phyloP scores from a whole-genome alignment of 495 filamentous ascomycete genomes.

The Astrothelium subdiscretum region DNA sequence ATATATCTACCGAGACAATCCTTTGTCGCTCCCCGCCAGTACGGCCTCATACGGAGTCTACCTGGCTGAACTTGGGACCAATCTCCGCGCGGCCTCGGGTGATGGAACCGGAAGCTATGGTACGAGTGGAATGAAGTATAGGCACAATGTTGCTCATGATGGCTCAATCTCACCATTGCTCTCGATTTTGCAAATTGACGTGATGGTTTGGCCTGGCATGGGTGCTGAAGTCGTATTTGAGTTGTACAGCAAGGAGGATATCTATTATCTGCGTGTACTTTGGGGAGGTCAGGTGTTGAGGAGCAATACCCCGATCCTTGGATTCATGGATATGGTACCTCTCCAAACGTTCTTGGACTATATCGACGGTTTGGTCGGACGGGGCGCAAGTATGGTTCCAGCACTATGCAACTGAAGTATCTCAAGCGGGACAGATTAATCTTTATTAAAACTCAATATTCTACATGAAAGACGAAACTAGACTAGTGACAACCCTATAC shows the following conservation, averaged over 20 bases:
- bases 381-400: conserved; percentile 34
- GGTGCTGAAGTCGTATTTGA: conserved; percentile 60
- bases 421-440: not conserved
- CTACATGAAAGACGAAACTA: not conserved
- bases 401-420: conserved; percentile 3
- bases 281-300: conserved; percentile 50
- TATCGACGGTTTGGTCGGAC: conserved; percentile 51
- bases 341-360: conserved; percentile 47
- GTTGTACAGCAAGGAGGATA: conserved; percentile 32
- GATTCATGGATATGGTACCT: conserved; percentile 50
- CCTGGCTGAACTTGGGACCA: conserved; percentile 49
- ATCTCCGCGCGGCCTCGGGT: conserved; percentile 35
- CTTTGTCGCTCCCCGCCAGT: conserved; percentile 42
- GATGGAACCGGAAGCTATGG: conserved; percentile 10
- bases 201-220: conserved; percentile 69
- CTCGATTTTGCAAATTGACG: conserved; percentile 49
- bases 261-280: conserved; percentile 36
- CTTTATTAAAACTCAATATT: not conserved
- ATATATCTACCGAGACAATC: conserved; percentile 51
- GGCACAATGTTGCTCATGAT: conserved; percentile 61
- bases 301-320: conserved; percentile 47
- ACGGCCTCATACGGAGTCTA: conserved; percentile 48
- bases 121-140: conserved; percentile 35
- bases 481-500: too few relatives aligned
- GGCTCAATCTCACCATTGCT: conserved; percentile 52